Evolutionary conservation across 371 early-diverging fungal species (phyloP), one percentile per base, ranked within the genome.

Genomic region (Zopfochytrium polystomum): DNA sequence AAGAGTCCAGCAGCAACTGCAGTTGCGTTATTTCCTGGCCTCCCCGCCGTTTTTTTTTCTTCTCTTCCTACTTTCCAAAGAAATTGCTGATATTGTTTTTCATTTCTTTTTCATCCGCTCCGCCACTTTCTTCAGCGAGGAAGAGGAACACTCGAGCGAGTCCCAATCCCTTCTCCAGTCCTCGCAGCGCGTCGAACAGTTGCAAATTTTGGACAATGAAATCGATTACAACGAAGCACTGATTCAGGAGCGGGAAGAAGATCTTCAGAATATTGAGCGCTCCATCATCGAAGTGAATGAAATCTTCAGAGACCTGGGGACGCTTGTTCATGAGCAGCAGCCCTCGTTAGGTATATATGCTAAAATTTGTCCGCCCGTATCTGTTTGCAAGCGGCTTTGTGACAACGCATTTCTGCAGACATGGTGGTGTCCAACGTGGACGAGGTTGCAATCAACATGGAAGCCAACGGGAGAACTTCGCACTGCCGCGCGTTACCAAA

Each of bases 291-390:
- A n/a, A n/a, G n/a, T n/a, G n/a, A n/a, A n/a, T n/a, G n/a, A n/a
- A n/a, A n/a, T n/a, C n/a, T n/a, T n/a, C 76, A 58, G 93, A 60
- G 96, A 96, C 73, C 72, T 98, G 46, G 95, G 95, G 9, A 92
- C 93, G 45, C 80, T 98, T 58, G 96, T 98, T 15, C 87, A 90
- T 51, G 95, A 96, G 67, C 98, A 98, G 81, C 91, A 92, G 66
- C 84, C 86, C 55, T 82, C 93, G 67, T 80, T 97, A 35, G 90
- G 93, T 93, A 83, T 66, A n/a, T n/a, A n/a, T n/a, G n/a, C n/a
- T n/a, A n/a, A n/a, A n/a, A n/a, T n/a, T n/a, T n/a, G n/a, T n/a
- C n/a, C n/a, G n/a, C n/a, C n/a, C n/a, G n/a, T n/a, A n/a, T n/a
- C n/a, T n/a, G n/a, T n/a, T n/a, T n/a, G n/a, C n/a, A n/a, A n/a